Base-by-base conservation (phyloP, 495 filamentous ascomycete species). In the Opeltia flavorubescens region DNA sequence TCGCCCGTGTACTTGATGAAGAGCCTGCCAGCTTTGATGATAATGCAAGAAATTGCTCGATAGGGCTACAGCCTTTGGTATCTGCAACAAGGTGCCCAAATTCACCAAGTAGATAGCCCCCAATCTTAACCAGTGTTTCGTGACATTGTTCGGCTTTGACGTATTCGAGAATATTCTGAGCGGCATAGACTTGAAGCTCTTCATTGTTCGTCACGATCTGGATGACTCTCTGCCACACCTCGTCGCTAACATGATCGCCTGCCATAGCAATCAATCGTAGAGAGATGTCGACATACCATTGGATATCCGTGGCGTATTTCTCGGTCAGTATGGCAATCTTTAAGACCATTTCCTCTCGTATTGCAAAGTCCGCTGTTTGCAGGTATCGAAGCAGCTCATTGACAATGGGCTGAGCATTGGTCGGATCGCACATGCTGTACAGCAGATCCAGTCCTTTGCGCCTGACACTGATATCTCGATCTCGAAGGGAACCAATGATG, bases 131-230 rank as follows among this genome's bases (percentile, higher is more conserved):
- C 48, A 98, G 63, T 6, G 91, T 96, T 65, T 98, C 91, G 56
- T 98, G 91, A 62, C 88, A 94, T 56, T 83, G 81, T 55, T 94
- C 89, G 13, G 77, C 79, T 63, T 96, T 94, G 56, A 93, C 65
- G 56, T 96, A 93, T 42, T 84, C 77, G 7, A 98, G 67, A 26
- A 88, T 87, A 51, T 88, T 93, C 56, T 91, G 84, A 8, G 89
- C 89, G 0, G 91, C 91, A 62, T 98, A 98, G 1, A 93, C 83
- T 66, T 98, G 91, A 31, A 98, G 71, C 62, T 95, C 89, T 59
- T 99, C 93, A 64, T 99, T 99, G 66, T 99, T 99, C 30, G 93
- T 95, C 48, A 99, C 89, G 54, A 99, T 96, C 62, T 96, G 93
- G 52, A 95, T 95, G 46, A 99, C 89, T 53, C 93, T 81, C 53